Conservation (phyloP, 306 rosid genomes). For the Acacia crassicarpa region DNA sequence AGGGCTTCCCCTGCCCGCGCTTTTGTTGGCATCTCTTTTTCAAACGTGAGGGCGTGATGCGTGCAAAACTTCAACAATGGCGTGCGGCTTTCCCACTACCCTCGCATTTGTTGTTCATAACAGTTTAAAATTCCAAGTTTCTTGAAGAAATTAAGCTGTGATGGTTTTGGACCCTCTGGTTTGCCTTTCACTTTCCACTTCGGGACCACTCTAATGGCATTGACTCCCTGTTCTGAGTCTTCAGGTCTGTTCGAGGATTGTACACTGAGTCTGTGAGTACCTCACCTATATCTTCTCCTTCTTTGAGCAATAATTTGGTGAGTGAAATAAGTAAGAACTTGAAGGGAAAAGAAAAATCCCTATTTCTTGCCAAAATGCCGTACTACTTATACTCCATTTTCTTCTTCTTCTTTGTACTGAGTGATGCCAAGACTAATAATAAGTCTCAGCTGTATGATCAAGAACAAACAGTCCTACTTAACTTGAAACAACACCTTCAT, state of each 20-base stretch:
- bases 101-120: too few species aligned
- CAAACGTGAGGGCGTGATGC: not conserved
- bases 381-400: not conserved
- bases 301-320: not conserved
- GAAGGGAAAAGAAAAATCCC: not conserved
- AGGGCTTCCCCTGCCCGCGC: not conserved
- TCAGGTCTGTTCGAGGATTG: too few species aligned
- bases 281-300: not conserved
- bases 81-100: not conserved
- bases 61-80: not conserved
- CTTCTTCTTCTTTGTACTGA: not conserved
- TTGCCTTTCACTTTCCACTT: not conserved
- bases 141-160: not conserved
- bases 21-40: not conserved
- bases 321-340: not conserved
- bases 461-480: slow-evolving; percentile 45
- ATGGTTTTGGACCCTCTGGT: not conserved
- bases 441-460: slow-evolving; percentile 28
- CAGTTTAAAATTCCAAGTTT: too few species aligned
- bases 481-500: slow-evolving; percentile 38
- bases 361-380: not conserved
- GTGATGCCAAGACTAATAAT: slow-evolving; percentile 24
- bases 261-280: not conserved
- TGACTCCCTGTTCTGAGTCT: not conserved
- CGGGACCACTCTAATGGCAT: not conserved